Base-by-base conservation (phyloP, 371 early-diverging fungal species). In the Fennellomyces sp. region DNA sequence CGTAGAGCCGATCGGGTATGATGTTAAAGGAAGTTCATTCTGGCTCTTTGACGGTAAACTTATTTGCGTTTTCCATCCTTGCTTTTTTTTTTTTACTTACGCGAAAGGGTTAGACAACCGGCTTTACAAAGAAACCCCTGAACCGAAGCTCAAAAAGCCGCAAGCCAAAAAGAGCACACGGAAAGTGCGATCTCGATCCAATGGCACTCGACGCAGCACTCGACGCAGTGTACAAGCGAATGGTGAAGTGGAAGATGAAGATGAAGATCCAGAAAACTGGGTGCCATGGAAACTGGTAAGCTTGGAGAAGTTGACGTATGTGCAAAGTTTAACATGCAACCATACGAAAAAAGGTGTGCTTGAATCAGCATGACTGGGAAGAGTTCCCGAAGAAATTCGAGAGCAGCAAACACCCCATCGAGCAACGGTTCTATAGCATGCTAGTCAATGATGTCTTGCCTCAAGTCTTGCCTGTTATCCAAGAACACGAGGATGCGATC, bases 11-110 rank as follows among this genome's bases (percentile, higher is more conserved):
- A 78, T 91, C 56, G 91, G 91, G 2, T 82, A 65, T 60, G 90
- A 91, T 61, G 75, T 82, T 10, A 74, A 76, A 31, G 89, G 89
- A 5, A 80, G 81, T 39, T 82, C 78, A n/a, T 90, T 85, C 65
- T 91, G 88, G 88, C 66, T 91, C 11, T 91, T 91, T 75, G 91
- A 91, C 77, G 91, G 89, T 88, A 77, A 21, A 60, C n/a, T n/a
- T n/a, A n/a, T n/a, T n/a, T n/a, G n/a, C n/a, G n/a, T n/a, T n/a
- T n/a, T n/a, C n/a, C n/a, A n/a, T n/a, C n/a, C n/a, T n/a, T n/a
- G n/a, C n/a, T n/a, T n/a, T n/a, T n/a, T n/a, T n/a, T n/a, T n/a
- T n/a, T n/a, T n/a, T 2, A 19, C 39, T n/a, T 56, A 21, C 13
- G 4, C 27, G n/a, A n/a, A n/a, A n/a, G n/a, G n/a, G 4, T 1